Conservation (phyloP, 139 green algal species). For the Chlorella sp. region DNA sequence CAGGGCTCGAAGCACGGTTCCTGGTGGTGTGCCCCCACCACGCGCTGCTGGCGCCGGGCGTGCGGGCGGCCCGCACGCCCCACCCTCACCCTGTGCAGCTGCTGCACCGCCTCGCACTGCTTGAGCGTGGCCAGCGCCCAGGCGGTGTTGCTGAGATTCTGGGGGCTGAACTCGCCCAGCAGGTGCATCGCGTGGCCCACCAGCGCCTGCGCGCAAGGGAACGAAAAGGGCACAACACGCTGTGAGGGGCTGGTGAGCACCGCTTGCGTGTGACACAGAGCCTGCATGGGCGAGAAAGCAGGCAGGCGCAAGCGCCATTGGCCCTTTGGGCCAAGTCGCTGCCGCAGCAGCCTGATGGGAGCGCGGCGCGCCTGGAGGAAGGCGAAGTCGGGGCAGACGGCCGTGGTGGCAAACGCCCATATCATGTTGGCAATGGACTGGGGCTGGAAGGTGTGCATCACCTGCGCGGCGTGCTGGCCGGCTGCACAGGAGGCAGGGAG, state of each 20-base stretch:
- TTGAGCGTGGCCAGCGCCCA: constrained; percentile 54
- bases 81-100: constrained; percentile 15
- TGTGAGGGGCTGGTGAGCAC: no score
- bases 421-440: constrained; percentile 54
- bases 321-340: no score
- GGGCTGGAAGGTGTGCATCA: constrained; percentile 39
- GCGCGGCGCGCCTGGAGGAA: constrained; percentile 25
- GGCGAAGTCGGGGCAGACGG: neutral
- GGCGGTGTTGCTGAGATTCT: constrained; percentile 53
- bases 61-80: no score
- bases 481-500: neutral
- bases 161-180: constrained; percentile 40
- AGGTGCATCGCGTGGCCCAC: neutral
- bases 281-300: no score
- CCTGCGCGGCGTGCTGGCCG: constrained; percentile 18
- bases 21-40: no score
- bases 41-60: no score
- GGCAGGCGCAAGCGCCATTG: no score
- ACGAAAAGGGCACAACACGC: neutral
- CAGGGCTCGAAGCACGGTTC: no score
- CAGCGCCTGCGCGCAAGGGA: neutral
- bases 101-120: neutral
- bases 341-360: no score
- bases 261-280: no score
- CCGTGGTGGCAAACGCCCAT: constrained; percentile 45